Evolutionary conservation across 2,329 filamentous ascomycete genomes (phyloP).

Genomic region (Sclerotinia borealis): DNA sequence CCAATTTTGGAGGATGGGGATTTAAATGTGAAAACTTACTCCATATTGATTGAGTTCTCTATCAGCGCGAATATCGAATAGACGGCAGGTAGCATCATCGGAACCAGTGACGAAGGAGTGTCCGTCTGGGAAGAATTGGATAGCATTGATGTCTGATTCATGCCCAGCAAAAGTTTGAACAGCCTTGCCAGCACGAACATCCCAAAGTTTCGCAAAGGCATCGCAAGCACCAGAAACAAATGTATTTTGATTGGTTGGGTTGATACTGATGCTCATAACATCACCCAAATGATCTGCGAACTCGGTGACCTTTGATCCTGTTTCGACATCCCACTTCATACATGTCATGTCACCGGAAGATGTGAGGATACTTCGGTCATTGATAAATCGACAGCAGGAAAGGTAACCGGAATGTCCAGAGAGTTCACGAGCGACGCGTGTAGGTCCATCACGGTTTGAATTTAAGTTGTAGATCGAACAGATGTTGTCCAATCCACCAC

Average conservation of each 20-base stretch:
- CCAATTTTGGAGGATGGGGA: conserved; percentile 5
- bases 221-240: conserved; percentile 99
- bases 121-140: conserved; percentile 98
- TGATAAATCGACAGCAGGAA: conserved; percentile 98
- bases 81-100: conserved; percentile 91
- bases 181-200: conserved; percentile 95
- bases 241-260: conserved; percentile 97
- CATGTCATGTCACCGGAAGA: conserved; percentile 99
- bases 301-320: conserved; percentile 92
- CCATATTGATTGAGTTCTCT: conserved; percentile 66
- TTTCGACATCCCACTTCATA: conserved; percentile 99
- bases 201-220: conserved; percentile 97
- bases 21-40: conserved; percentile 40
- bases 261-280: conserved; percentile 99
- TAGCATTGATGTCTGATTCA: conserved; percentile 98
- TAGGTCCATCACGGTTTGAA: conserved; percentile 88
- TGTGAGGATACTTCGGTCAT: conserved; percentile 94
- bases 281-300: conserved; percentile 98
- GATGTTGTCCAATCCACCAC: conserved; percentile 97
- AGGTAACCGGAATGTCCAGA: conserved; percentile 97
- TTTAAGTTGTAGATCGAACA: conserved; percentile 99
- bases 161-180: conserved; percentile 98
- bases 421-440: conserved; percentile 88
- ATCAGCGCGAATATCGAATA: conserved; percentile 97
- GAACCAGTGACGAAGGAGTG: conserved; percentile 98